These are phyloP conservation scores for Microsporum audouinii DNA, from an alignment of 2,329 filamentous ascomycete species.

Conservation along the genomic window DNA sequence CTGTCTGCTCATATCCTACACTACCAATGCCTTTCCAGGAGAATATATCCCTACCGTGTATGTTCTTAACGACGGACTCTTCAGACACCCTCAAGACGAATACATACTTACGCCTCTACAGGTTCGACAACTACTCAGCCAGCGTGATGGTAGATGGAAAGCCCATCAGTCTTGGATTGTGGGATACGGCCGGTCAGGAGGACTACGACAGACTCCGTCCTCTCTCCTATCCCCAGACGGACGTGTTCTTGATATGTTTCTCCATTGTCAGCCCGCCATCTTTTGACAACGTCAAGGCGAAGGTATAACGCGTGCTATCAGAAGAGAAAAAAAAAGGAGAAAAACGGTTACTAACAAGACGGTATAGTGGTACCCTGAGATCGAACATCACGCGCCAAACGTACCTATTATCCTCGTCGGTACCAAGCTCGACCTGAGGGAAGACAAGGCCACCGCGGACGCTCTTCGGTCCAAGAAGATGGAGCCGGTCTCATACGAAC, in stretches of 20 bases:
- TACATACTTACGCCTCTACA: conserved; percentile 32
- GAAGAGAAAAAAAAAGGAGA: too few species aligned
- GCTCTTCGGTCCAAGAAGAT: conserved; percentile 82
- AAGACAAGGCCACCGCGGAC: conserved; percentile 72
- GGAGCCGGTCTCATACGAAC: conserved; percentile 92
- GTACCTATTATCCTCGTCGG: conserved; percentile 95
- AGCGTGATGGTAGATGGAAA: conserved; percentile 99
- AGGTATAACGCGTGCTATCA: conserved; percentile 45
- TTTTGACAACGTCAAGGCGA: conserved; percentile 97
- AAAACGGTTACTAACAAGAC: conserved; percentile 2
- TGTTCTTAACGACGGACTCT: conserved; percentile 16
- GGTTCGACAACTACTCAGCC: conserved; percentile 97
- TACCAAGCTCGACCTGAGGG: conserved; percentile 90
- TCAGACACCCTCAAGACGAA: conserved; percentile 5
- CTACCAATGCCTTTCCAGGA: conserved; percentile 98
- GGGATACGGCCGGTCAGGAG: conserved; percentile 98
- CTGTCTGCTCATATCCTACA: conserved; percentile 98
- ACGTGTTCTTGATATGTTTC: conserved; percentile 97
- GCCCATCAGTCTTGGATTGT: conserved; percentile 89
- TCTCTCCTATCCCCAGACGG: conserved; percentile 94
- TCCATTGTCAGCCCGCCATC: conserved; percentile 95
- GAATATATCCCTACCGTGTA: conserved; percentile 96
- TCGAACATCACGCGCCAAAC: conserved; percentile 88
- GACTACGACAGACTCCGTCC: conserved; percentile 94
- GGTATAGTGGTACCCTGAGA: conserved; percentile 88